Evolutionary conservation across 2,329 filamentous ascomycete genomes (phyloP).

Genomic region (Penicillium sp.): DNA sequence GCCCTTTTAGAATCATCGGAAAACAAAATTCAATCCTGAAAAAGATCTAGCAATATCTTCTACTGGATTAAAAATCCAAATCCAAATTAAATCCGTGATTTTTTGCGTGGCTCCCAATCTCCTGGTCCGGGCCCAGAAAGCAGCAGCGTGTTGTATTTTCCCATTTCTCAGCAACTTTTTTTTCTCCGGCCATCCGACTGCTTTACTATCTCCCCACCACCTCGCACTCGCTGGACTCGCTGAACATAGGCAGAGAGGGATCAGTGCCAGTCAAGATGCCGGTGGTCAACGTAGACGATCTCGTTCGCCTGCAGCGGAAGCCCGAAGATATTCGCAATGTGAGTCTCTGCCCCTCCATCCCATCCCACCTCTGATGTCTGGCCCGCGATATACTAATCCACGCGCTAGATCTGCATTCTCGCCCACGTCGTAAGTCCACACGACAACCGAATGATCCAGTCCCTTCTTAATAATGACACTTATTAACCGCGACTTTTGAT

Average conservation of each 20-base stretch:
- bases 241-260: slow-evolving; percentile 20
- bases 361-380: slow-evolving; percentile 38
- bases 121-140: background rate
- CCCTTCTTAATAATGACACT: background rate
- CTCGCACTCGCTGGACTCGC: slow-evolving; percentile 18
- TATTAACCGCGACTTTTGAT: slow-evolving; percentile 6
- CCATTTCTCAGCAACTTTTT: slow-evolving; percentile 35
- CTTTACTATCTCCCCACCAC: slow-evolving; percentile 22
- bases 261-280: slow-evolving; percentile 69
- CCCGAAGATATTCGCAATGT: slow-evolving; percentile 92
- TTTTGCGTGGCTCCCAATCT: background rate
- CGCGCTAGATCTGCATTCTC: slow-evolving; percentile 82
- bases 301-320: slow-evolving; percentile 86
- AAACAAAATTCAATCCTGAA: background rate
- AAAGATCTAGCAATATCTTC: background rate
- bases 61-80: background rate
- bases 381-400: slow-evolving; percentile 40
- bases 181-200: slow-evolving; percentile 22
- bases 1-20: background rate
- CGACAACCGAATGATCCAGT: background rate
- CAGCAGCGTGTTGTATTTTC: slow-evolving; percentile 10
- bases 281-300: slow-evolving; percentile 86
- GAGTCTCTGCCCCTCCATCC: slow-evolving; percentile 51
- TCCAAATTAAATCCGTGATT: background rate
- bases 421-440: slow-evolving; percentile 77